These are phyloP conservation scores for Daldinia grandis DNA, from an alignment of 495 filamentous ascomycete species.

Conservation along the genomic window DNA sequence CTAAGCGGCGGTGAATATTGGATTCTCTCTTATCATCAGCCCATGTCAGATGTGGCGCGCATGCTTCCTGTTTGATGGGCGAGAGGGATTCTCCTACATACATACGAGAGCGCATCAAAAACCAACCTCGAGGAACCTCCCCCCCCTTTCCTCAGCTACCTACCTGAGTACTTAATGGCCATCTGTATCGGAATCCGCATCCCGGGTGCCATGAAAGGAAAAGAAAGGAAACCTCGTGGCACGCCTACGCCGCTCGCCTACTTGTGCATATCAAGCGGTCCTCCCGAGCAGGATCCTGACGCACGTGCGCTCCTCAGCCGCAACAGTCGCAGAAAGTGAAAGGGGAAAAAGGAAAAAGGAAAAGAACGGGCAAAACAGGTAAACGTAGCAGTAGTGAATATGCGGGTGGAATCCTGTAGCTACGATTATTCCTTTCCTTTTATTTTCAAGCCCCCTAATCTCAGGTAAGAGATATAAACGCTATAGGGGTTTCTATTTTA, in stretches of 20 bases:
- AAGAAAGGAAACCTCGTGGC: conserved; percentile 25
- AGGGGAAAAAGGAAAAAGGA: too few relatives aligned
- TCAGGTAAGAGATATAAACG: neutral
- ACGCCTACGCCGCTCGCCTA: conserved; percentile 32
- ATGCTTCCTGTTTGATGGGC: neutral
- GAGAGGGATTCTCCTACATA: neutral
- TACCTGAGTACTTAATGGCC: too few relatives aligned
- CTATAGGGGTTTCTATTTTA: conserved; percentile 13
- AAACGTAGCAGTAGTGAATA: conserved; percentile 12
- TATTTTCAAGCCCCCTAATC: neutral
- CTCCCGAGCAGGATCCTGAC: conserved; percentile 26
- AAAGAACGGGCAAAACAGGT: too few relatives aligned
- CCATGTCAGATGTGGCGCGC: neutral
- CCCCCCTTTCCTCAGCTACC: neutral
- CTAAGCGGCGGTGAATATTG: neutral
- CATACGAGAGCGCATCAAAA: neutral
- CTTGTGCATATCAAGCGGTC: neutral
- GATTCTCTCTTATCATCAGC: neutral
- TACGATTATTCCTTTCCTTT: neutral
- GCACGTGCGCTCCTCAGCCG: conserved; percentile 38
- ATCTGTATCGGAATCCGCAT: too few relatives aligned
- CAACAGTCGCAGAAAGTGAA: conserved; percentile 20
- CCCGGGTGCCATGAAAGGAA: neutral
- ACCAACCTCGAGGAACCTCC: neutral
- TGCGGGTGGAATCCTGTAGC: conserved; percentile 12